Conservation (phyloP, 805 yeast species). For the Tetrapisispora nanseiensis region DNA sequence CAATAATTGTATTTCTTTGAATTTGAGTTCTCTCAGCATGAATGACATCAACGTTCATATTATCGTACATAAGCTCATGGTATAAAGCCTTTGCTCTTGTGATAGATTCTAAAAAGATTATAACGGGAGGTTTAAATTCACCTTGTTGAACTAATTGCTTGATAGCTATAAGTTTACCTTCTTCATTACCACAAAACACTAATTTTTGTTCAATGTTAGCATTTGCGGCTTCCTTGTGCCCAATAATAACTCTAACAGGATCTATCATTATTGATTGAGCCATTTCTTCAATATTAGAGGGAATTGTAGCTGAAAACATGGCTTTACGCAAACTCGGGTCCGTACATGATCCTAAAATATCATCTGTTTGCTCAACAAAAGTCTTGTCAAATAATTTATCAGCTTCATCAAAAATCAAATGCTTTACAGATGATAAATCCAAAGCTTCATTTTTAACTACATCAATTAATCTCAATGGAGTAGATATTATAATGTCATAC, state of each 20-base stretch:
- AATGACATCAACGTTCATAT: constrained; percentile 85
- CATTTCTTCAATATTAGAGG: constrained; percentile 83
- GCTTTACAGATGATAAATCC: constrained; percentile 57
- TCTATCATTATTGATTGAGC: constrained; percentile 77
- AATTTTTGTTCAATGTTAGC: constrained; percentile 71
- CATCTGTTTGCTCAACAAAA: constrained; percentile 86
- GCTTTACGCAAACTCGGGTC: constrained; percentile 49
- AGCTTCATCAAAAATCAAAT: constrained; percentile 87
- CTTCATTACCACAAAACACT: constrained; percentile 84
- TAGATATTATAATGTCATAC: constrained; percentile 72
- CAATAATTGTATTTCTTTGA: constrained; percentile 79
- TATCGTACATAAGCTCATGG: constrained; percentile 87
- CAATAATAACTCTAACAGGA: constrained; percentile 79
- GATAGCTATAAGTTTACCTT: constrained; percentile 87
- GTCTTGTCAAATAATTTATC: constrained; percentile 83
- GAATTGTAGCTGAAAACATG: constrained; percentile 91
- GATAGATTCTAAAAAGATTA: constrained; percentile 85
- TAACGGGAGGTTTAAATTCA: constrained; percentile 83
- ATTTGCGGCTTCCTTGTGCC: constrained; percentile 90
- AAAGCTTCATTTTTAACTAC: constrained; percentile 52
- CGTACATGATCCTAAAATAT: constrained; percentile 42
- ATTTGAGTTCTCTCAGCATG: constrained; percentile 88
- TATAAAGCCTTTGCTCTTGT: constrained; percentile 90
- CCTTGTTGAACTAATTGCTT: constrained; percentile 80
- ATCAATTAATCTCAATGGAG: constrained; percentile 84